A percentile compares a stretch with the other conserved stretches of the same genome.
Evolutionary conservation across 768 basidiomycete species (phyloP).

Genomic region (Leccinum boreale): DNA sequence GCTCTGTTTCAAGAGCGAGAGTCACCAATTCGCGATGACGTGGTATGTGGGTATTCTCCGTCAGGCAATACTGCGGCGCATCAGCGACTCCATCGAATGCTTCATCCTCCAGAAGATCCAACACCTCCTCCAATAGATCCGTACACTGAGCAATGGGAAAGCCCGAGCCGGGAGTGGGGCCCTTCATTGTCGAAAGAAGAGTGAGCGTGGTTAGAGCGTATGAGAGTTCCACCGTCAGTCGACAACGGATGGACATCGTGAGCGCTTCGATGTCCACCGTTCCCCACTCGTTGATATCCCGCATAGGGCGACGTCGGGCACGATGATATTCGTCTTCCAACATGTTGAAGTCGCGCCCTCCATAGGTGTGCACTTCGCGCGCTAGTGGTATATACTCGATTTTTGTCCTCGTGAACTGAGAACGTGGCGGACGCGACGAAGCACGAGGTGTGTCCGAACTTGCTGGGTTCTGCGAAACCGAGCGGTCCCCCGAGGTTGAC

Average conservation of each 20-base stretch:
- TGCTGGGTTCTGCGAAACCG: conserved; percentile 20
- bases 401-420: conserved; percentile 65
- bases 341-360: conserved; percentile 73
- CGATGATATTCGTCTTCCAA: conserved; percentile 61
- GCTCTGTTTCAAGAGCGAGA: conserved; percentile 53
- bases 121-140: conserved; percentile 80
- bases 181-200: conserved; percentile 75
- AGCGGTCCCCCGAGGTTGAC: conserved; percentile 18
- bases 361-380: conserved; percentile 70
- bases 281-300: conserved; percentile 84
- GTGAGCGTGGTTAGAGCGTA: conserved; percentile 88
- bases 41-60: conserved; percentile 38
- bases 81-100: conserved; percentile 58
- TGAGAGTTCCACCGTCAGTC: conserved; percentile 78
- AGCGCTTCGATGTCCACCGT: conserved; percentile 88
- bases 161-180: conserved; percentile 50
- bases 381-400: conserved; percentile 85
- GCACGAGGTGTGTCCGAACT: conserved; percentile 29
- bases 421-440: conserved; percentile 36
- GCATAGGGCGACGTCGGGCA: conserved; percentile 52
- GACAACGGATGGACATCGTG: conserved; percentile 87
- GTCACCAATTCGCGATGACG: conserved; percentile 69
- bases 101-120: conserved; percentile 83
- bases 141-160: conserved; percentile 74
- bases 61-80: conserved; percentile 23